Conservation (phyloP, 2,329 filamentous ascomycete species). For the Diaporthe velutina region DNA sequence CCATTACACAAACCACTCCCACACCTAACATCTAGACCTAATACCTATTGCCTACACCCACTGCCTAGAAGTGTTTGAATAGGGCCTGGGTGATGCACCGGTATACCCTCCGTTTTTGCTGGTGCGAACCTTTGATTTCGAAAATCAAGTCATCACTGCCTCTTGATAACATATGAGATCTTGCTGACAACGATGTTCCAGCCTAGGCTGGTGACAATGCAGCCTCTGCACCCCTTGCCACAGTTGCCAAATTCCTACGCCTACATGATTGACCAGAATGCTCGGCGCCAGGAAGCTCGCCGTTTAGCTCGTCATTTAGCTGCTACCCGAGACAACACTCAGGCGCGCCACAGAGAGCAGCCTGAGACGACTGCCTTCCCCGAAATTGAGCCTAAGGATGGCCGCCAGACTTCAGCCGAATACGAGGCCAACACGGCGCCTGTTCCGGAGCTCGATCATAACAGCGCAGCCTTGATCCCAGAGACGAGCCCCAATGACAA, state of each 20-base stretch:
- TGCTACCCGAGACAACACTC: not conserved
- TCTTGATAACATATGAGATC: not conserved
- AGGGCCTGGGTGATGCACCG: too few species aligned
- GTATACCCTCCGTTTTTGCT: too few species aligned
- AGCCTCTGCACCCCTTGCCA: not conserved
- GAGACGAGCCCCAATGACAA: not conserved
- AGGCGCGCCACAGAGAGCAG: not conserved
- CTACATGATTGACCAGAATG: not conserved
- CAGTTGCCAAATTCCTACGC: not conserved
- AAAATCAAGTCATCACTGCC: not conserved
- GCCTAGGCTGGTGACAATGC: not conserved
- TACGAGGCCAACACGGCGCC: not conserved
- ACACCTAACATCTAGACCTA: too few species aligned
- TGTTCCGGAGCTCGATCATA: not conserved
- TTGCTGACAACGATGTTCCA: not conserved
- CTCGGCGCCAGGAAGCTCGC: not conserved
- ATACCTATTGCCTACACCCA: too few species aligned
- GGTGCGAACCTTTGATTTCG: too few species aligned
- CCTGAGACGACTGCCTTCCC: not conserved
- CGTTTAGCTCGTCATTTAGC: not conserved
- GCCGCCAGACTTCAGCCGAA: fast-evolving
- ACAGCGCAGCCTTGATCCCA: not conserved
- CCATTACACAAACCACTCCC: too few species aligned
- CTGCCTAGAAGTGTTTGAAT: too few species aligned
- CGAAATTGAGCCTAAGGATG: too few species aligned